Evolutionary conservation across 495 filamentous ascomycete genomes (phyloP).

Genomic region (Trichoderma erinaceum): DNA sequence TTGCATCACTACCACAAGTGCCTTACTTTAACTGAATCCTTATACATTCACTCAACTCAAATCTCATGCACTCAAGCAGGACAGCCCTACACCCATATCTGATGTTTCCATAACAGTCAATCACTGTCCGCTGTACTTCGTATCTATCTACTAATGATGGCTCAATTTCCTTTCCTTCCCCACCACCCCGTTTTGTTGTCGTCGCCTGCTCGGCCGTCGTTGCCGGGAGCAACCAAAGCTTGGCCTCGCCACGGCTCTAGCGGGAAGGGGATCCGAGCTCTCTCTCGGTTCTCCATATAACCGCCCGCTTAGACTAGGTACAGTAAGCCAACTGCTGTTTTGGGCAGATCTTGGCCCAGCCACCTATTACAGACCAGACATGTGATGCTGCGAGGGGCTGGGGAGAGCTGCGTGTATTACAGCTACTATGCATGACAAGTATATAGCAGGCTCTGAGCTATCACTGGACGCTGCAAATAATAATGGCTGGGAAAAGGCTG

Average conservation of each 20-base stretch:
- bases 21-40: no score
- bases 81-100: no score
- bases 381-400: conserved; percentile 6
- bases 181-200: neutral
- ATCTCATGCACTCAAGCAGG: no score
- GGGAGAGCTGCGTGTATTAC: neutral
- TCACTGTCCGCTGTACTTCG: no score
- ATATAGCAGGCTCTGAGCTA: no score
- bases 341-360: neutral
- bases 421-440: no score
- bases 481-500: neutral
- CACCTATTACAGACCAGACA: neutral
- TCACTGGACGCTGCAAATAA: neutral
- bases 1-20: no score
- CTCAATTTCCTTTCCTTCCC: neutral
- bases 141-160: no score
- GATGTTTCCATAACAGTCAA: no score
- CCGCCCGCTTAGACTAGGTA: neutral
- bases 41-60: no score
- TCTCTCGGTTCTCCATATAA: neutral
- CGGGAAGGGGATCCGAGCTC: neutral
- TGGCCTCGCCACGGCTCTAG: neutral
- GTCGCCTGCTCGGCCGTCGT: neutral
- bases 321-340: neutral
- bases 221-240: conserved; percentile 11